These are phyloP conservation scores for Rhizoclosmatium globosum DNA, from an alignment of 192 early-diverging fungal species.

Conservation along the genomic window DNA sequence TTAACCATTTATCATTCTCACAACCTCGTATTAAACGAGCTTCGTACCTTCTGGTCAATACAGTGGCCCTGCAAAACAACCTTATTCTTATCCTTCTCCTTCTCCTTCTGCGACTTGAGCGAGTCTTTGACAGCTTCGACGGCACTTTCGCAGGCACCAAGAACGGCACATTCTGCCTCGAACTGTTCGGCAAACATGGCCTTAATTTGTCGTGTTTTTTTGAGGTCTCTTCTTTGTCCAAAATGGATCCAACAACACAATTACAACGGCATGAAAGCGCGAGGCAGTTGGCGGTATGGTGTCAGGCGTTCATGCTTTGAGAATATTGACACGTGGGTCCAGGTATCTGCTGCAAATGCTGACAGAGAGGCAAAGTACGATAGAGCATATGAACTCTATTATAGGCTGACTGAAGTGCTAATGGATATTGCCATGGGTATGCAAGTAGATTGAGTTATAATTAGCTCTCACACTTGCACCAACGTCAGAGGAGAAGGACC, in stretches of 20 bases:
- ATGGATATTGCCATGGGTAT: constrained; percentile 21
- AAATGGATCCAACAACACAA: constrained; percentile 5
- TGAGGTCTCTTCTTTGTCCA: not conserved
- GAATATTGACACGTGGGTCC: not conserved
- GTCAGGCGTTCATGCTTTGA: not conserved
- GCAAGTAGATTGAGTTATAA: not conserved
- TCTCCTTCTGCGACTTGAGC: constrained; percentile 4
- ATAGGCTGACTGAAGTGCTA: constrained; percentile 8
- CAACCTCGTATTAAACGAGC: no score
- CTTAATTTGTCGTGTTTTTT: not conserved
- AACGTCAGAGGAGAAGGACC: constrained; percentile 10
- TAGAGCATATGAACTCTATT: constrained; percentile 22
- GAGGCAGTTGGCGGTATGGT: not conserved
- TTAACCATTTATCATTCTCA: not conserved
- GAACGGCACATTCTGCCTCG: constrained; percentile 20
- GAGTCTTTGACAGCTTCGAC: constrained; percentile 1
- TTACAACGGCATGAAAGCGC: not conserved
- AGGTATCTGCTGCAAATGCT: not conserved
- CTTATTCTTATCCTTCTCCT: constrained; percentile 20
- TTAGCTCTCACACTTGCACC: not conserved
- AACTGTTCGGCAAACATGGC: constrained; percentile 33
- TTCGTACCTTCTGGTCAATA: constrained; percentile 31
- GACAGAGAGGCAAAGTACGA: not conserved
- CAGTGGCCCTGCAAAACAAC: constrained; percentile 31
- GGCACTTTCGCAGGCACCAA: constrained; percentile 21